phyloP scores from a whole-genome alignment of 2,329 filamentous ascomycete genomes.

The Botrytis paeoniae region DNA sequence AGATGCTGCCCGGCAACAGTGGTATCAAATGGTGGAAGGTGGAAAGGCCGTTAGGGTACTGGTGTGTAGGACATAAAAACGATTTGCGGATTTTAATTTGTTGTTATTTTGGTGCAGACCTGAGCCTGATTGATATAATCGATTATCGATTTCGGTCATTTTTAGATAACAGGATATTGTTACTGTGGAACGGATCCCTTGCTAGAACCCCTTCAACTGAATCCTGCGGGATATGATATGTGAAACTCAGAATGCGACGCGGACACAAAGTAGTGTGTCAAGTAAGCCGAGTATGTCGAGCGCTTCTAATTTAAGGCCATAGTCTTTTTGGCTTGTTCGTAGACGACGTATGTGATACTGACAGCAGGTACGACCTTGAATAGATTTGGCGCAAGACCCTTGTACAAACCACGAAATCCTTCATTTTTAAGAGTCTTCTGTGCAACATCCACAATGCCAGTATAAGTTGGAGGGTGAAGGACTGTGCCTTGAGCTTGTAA shows the following conservation, averaged over 20 bases:
- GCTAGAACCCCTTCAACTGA: not conserved
- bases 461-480: constrained; percentile 88
- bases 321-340: constrained; percentile 81
- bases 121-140: not conserved
- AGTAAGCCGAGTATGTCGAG: not conserved
- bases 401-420: constrained; percentile 84
- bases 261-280: not conserved
- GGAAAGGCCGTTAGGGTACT: not conserved
- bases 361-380: constrained; percentile 95
- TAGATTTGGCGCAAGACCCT: constrained; percentile 90
- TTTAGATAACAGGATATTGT: not conserved
- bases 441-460: constrained; percentile 85
- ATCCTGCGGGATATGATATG: not conserved
- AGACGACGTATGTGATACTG: constrained; percentile 91
- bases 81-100: not conserved
- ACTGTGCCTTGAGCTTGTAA: constrained; percentile 91
- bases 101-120: not conserved
- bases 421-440: constrained; percentile 79
- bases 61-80: not conserved
- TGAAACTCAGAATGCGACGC: not conserved
- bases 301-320: constrained; percentile 42
- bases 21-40: not conserved
- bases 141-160: not conserved
- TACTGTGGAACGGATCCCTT: not conserved
- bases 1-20: not conserved